Evolutionary conservation across 2,329 filamentous ascomycete genomes (phyloP).

Genomic region (Diaporthe humulicola): DNA sequence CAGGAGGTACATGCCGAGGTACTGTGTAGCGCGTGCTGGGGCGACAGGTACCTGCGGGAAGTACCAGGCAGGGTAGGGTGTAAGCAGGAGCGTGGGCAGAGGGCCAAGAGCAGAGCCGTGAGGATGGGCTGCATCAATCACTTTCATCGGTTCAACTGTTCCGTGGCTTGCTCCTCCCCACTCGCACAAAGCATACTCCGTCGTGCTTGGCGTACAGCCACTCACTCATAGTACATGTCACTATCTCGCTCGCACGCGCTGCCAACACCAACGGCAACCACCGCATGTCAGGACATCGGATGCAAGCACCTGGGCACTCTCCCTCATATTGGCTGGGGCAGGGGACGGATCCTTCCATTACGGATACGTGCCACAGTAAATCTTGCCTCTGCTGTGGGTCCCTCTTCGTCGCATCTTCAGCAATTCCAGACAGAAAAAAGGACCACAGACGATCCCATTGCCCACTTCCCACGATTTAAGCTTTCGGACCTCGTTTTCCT

Average conservation of each 20-base stretch:
- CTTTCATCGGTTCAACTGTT: background rate
- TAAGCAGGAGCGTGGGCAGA: background rate
- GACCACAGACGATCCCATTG: conserved; percentile 6
- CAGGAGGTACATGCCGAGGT: background rate
- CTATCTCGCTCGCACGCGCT: background rate
- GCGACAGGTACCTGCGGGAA: background rate
- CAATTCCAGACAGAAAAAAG: conserved; percentile 29
- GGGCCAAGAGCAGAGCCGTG: background rate
- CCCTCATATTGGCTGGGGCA: conserved; percentile 6
- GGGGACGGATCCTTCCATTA: conserved; percentile 27
- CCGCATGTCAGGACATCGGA: conserved; percentile 24
- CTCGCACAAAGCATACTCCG: conserved; percentile 8
- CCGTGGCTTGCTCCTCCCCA: background rate
- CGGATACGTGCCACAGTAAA: conserved; percentile 20
- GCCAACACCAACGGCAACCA: conserved; percentile 2
- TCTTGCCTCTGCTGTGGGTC: conserved; percentile 26
- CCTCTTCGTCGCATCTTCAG: conserved; percentile 22
- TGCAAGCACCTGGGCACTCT: conserved; percentile 1
- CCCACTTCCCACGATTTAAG: conserved; percentile 30
- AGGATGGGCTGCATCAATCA: conserved; percentile 11
- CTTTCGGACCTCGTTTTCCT: conserved; percentile 35
- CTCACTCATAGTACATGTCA: background rate
- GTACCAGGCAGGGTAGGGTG: too few relatives aligned
- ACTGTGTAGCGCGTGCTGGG: background rate
- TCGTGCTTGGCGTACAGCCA: background rate